Evolutionary conservation across 345 rosid genomes (phyloP).

Genomic region (Citrus medica): DNA sequence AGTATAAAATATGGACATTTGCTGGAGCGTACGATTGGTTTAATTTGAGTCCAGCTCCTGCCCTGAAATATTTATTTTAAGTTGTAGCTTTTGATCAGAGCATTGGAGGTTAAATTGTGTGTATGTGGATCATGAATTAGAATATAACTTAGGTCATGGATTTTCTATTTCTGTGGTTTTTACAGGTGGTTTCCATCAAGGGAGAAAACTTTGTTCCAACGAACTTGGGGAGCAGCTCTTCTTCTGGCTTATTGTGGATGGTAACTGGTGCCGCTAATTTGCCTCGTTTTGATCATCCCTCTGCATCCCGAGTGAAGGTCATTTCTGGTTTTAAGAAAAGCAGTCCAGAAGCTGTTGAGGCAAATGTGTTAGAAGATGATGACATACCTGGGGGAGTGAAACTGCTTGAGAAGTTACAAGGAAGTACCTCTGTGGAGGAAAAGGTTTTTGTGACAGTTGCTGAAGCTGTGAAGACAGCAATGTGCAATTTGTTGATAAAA

Average conservation of each 20-base stretch:
- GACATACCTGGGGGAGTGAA: constrained; percentile 63
- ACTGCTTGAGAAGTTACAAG: constrained; percentile 64
- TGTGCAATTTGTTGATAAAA: constrained; percentile 75
- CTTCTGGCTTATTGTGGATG: constrained; percentile 59
- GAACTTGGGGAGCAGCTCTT: constrained; percentile 42
- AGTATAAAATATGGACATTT: not conserved
- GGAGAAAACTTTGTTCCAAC: constrained; percentile 80
- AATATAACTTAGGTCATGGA: not conserved
- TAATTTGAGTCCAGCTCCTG: not conserved
- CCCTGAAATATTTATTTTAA: not conserved
- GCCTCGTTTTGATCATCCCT: constrained; percentile 40
- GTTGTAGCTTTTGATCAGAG: not conserved
- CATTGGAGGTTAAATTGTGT: not conserved
- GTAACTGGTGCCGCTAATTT: constrained; percentile 73
- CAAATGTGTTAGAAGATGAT: constrained; percentile 34
- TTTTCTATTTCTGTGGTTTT: constrained; percentile 9
- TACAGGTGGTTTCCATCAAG: constrained; percentile 47
- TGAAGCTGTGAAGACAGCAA: constrained; percentile 72
- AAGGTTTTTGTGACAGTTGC: constrained; percentile 63
- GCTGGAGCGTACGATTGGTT: not conserved
- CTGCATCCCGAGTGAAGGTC: constrained; percentile 49
- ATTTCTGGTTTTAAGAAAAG: constrained; percentile 34
- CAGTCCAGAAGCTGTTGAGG: constrained; percentile 22
- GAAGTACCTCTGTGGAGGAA: constrained; percentile 51
- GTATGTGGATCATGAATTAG: not conserved